Evolutionary conservation across 2,329 filamentous ascomycete species (phyloP), one percentile per base, ranked within the genome.

Genomic region (Fusarium heterosporum): DNA sequence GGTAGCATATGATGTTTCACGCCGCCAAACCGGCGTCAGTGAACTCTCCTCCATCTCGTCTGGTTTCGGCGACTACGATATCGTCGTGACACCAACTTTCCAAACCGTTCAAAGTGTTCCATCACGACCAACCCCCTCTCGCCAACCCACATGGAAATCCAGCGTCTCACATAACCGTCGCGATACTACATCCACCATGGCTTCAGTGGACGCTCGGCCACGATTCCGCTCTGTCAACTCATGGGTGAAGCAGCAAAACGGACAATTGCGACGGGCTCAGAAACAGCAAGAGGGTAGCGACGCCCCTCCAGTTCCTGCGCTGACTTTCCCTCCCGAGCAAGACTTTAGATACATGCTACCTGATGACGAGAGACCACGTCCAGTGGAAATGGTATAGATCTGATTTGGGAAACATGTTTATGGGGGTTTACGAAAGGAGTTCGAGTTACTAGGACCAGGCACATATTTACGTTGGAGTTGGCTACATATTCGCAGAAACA

Each of bases 181-280:
- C 29, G 84, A 87, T 42, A 87, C 85, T 0, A 75, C 84, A 4
- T 86, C 83, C 68, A 87, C 85, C 0, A 78, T 81, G 49, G 79
- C 81, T 6, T 87, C 84, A 49, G 82, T 87, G 32, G 86, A 89
- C 61, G 74, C 77, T 42, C 82, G 85, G 7, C 80, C 85, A 14
- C 82, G 84, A 6, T 90, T 89, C 74, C 82, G 86, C 34, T 83
- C 81, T 8, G 80, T 90, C 55, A 82, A 80, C 55, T 89, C 86
- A 29, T 91, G 89, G 89, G 88, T 91, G 3, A 83, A 84, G 66
- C 87, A 90, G 72, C 88, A 90, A 74, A 84, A 83, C 10, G 83
- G 83, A 4, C 81, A 86, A 4, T 74, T 87, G 29, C 82, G 82
- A 69, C 79, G 83, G 26, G 82, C 81, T 3, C 78, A 82, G 68